Conservation (phyloP, 2,329 filamentous ascomycete genomes). For the Alternaria sp. region DNA sequence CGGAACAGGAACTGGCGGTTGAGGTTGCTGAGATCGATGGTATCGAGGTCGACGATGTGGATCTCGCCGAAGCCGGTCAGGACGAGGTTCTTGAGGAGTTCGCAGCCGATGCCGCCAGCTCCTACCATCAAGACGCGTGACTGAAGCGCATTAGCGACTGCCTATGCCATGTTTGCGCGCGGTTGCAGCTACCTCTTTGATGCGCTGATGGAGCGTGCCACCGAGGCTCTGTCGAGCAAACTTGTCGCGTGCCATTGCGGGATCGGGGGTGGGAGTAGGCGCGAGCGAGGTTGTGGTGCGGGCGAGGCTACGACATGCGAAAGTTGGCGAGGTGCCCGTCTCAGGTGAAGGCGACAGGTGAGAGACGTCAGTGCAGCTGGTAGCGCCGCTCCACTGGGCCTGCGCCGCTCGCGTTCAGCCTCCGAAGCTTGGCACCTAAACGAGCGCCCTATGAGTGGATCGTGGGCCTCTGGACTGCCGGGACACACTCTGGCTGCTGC, state of each 20-base stretch:
- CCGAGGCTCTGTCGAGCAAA: constrained; percentile 67
- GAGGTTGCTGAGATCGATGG: constrained; percentile 95
- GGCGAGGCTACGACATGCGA: constrained; percentile 27
- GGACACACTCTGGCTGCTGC: constrained; percentile 1
- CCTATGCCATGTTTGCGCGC: neutral
- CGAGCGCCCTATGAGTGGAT: constrained; percentile 25
- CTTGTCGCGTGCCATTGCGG: constrained; percentile 56
- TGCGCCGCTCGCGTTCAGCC: constrained; percentile 25
- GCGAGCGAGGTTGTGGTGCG: constrained; percentile 12
- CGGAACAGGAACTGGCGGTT: constrained; percentile 98
- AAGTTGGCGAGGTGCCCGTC: constrained; percentile 12
- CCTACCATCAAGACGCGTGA: constrained; percentile 91
- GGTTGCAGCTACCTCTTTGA: constrained; percentile 67
- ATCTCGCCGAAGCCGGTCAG: constrained; percentile 91
- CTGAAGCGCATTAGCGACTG: constrained; percentile 57
- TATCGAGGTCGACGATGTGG: constrained; percentile 95
- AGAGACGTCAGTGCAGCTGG: constrained; percentile 33
- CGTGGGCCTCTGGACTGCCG: constrained; percentile 3
- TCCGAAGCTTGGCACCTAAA: constrained; percentile 33
- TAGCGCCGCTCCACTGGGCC: constrained; percentile 23
- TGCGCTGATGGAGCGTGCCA: constrained; percentile 63
- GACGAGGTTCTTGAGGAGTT: constrained; percentile 94
- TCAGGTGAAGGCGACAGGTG: constrained; percentile 22
- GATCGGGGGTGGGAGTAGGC: constrained; percentile 7
- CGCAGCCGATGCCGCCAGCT: constrained; percentile 95